These are phyloP conservation scores for Erysimum cheiri DNA, from an alignment of 441 rosid genomes.

Conservation along the genomic window DNA sequence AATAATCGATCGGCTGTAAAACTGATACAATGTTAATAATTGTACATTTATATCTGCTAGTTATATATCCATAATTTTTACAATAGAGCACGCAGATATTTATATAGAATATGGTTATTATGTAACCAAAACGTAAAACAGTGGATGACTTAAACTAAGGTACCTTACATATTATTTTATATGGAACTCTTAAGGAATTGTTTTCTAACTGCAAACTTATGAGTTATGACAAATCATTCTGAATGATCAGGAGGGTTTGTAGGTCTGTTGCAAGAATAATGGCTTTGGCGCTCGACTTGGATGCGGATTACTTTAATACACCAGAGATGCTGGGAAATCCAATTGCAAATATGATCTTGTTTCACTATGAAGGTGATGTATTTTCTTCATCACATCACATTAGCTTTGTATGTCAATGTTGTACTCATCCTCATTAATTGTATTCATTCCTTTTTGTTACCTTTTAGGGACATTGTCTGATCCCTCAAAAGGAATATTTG, in stretches of 20 bases:
- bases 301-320: conserved; percentile 71
- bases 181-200: too few species aligned
- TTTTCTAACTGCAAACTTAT: conserved; percentile 9
- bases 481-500: conserved; percentile 79
- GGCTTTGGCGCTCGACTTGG: conserved; percentile 84
- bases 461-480: conserved; percentile 52
- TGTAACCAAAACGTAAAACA: too few species aligned
- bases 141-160: too few species aligned
- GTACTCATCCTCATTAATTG: background rate
- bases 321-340: conserved; percentile 85
- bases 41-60: too few species aligned
- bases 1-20: too few species aligned
- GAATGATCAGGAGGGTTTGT: conserved; percentile 66
- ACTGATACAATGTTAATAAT: too few species aligned
- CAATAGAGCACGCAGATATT: too few species aligned
- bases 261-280: conserved; percentile 70
- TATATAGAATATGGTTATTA: too few species aligned
- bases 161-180: too few species aligned
- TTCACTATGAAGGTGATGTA: conserved; percentile 70
- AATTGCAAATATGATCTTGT: conserved; percentile 70
- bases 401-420: background rate
- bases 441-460: conserved; percentile 35
- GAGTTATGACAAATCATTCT: conserved; percentile 1
- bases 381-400: conserved; percentile 5
- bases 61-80: too few species aligned